Evolutionary conservation across 495 filamentous ascomycete genomes (phyloP).

Genomic region (Neurospora africana): DNA sequence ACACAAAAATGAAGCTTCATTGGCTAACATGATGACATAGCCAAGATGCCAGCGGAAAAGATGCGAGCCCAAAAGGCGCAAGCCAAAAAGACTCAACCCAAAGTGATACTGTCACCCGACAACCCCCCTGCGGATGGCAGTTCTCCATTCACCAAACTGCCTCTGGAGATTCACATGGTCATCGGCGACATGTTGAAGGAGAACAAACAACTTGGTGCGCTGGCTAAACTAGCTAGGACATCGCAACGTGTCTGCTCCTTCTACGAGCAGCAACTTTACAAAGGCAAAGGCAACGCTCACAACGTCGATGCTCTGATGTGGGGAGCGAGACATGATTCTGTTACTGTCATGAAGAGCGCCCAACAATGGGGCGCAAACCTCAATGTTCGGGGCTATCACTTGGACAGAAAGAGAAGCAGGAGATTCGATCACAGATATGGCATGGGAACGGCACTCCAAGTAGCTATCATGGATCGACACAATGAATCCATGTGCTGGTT

Average conservation of each 20-base stretch:
- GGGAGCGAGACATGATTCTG: neutral
- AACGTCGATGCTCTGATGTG: neutral
- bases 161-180: neutral
- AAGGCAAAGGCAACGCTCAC: neutral
- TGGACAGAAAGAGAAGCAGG: neutral
- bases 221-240: neutral
- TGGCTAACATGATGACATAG: neutral
- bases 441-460: neutral
- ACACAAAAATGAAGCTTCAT: neutral
- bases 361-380: neutral
- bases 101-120: neutral
- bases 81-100: neutral
- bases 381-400: neutral
- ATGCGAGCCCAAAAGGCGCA: neutral
- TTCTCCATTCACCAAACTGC: neutral
- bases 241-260: neutral
- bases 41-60: neutral
- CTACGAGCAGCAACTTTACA: neutral
- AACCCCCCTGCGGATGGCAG: neutral
- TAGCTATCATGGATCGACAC: neutral
- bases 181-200: neutral
- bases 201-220: neutral
- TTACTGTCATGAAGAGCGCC: neutral
- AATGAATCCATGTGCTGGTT: neutral
- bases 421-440: neutral